Conservation (phyloP, 441 rosid species). For the Bocquillonia castaneifolia region DNA sequence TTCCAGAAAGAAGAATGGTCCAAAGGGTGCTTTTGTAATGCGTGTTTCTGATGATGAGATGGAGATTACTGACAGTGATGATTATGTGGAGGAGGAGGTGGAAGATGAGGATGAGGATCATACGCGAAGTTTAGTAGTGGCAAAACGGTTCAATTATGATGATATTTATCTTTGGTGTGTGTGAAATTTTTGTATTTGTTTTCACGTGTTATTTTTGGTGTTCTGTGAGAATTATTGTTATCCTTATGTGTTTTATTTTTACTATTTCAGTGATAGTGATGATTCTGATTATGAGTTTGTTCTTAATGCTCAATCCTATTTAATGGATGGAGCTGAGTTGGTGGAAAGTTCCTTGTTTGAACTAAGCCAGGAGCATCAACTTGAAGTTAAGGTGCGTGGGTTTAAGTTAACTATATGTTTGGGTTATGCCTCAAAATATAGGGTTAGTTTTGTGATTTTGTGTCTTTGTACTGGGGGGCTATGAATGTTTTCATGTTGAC, state of each 20-base stretch:
- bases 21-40: slow-evolving; percentile 51
- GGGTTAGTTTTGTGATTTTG: not conserved
- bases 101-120: slow-evolving; percentile 26
- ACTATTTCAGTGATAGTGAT: slow-evolving; percentile 40
- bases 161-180: slow-evolving; percentile 52
- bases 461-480: not conserved
- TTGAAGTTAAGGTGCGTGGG: slow-evolving; percentile 51
- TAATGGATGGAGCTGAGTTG: slow-evolving; percentile 49
- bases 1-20: slow-evolving; percentile 32
- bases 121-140: slow-evolving; percentile 27
- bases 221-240: not conserved
- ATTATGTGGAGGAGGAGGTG: too few species aligned
- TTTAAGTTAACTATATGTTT: not conserved
- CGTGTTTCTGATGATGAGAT: slow-evolving; percentile 58
- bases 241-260: not conserved
- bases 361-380: slow-evolving; percentile 49
- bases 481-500: not conserved
- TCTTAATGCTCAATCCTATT: slow-evolving; percentile 34
- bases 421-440: not conserved
- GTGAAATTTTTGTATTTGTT: not conserved
- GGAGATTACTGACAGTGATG: slow-evolving; percentile 37
- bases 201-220: not conserved
- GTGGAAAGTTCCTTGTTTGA: slow-evolving; percentile 55
- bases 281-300: slow-evolving; percentile 51
- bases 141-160: slow-evolving; percentile 44